A percentile compares a stretch with the other conserved stretches of the same genome.
These are phyloP conservation scores for Colletotrichum orchidophilum DNA, from an alignment of 2,329 filamentous ascomycete genomes.

Conservation along the genomic window DNA sequence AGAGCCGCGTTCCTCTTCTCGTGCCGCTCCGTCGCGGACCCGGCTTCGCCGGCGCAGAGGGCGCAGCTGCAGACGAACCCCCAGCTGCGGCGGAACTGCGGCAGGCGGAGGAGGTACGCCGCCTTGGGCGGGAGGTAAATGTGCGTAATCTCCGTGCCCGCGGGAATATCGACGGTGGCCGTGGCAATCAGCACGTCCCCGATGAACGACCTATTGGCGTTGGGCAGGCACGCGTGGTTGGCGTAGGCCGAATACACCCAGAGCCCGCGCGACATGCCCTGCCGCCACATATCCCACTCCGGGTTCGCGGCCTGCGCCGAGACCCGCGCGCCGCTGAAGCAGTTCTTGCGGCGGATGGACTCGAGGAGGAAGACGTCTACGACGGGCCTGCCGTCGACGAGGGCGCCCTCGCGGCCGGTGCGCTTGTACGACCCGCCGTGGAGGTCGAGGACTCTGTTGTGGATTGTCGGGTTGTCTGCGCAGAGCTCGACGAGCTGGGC, in stretches of 20 bases:
- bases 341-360: constrained; percentile 52
- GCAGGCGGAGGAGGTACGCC: constrained; percentile 37
- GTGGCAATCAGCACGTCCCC: constrained; percentile 45
- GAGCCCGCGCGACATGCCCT: constrained; percentile 41
- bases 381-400: constrained; percentile 46
- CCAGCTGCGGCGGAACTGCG: constrained; percentile 44
- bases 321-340: constrained; percentile 46
- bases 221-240: constrained; percentile 49
- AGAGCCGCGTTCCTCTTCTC: constrained; percentile 38
- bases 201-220: constrained; percentile 44
- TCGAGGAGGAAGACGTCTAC: constrained; percentile 51
- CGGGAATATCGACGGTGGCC: constrained; percentile 48
- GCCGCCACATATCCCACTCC: constrained; percentile 35
- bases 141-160: constrained; percentile 49
- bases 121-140: constrained; percentile 48
- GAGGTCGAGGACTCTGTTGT: constrained; percentile 45
- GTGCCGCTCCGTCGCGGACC: constrained; percentile 31
- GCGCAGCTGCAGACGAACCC: constrained; percentile 51
- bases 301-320: constrained; percentile 42
- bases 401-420: constrained; percentile 41
- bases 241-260: constrained; percentile 47
- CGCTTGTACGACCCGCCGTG: constrained; percentile 46
- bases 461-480: constrained; percentile 49
- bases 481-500: constrained; percentile 51
- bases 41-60: constrained; percentile 46